Evolutionary conservation across 352 stramenopile species (phyloP), one percentile per base, ranked within the genome.

Genomic region (Phytopythium kandeliae): DNA sequence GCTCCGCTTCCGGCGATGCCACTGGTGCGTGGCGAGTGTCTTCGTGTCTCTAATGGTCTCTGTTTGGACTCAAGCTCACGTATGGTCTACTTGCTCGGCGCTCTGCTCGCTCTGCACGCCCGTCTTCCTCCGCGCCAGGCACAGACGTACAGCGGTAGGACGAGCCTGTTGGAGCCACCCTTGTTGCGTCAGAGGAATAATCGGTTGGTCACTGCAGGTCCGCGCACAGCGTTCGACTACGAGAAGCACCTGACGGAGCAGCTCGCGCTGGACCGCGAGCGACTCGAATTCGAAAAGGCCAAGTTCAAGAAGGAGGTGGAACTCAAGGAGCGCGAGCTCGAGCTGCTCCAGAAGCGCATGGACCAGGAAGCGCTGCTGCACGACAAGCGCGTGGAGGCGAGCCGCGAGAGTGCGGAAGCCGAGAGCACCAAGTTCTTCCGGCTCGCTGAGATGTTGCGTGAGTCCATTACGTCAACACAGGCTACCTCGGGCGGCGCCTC

Each of bases 261-360:
- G 37, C 71, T 92, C 4, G 67, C 74, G 33, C 60, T 92, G 28
- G 77, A 89, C 37, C 81, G 73, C 36, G 76, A 92, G 54, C 71
- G 73, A 0, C 57, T 92, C 19, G 78, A 84, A 49, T 89, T 89
- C 43, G 76, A 86, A 17, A 88, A 86, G 44, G 51, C 64, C 44
- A 74, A 76, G 36, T 87, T 88, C 53, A 79, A 86, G 52, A 88
- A 86, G 52, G 67, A 89, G 54, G 69, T 86, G 17, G 81, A 89
- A 45, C 66, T 89, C 13, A 74, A 73, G 15, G 80, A 91, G 41
- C 75, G 75, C 19, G 78, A 88, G 26, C 49, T 89, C 5, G 69
- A 70, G 11, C 63, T 85, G 48, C 71, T 71, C 45, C 69, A 86
- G 34, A 81, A 85, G 56, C 67, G 80, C 40, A 67, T 91, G 69